Base-by-base conservation (phyloP, 176 grass and related monocot species). In the Dendrocalamus sinicus region DNA sequence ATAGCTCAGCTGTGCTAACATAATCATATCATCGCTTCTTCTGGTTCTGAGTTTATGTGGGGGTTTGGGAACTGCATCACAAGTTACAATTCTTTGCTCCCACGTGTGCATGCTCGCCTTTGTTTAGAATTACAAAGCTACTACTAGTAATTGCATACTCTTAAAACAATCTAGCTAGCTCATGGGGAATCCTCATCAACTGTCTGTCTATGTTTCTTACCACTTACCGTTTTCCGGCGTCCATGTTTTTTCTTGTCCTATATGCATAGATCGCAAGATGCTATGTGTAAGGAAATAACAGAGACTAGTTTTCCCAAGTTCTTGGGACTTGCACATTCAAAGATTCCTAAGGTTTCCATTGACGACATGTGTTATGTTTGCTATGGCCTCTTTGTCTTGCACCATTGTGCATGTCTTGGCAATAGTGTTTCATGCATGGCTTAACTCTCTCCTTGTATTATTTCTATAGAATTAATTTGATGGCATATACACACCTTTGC, bases 91-190 rank as follows among this genome's bases (percentile, higher is more conserved):
- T 89, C 72, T 77, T 75, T 78, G 28, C 71, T 84, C 75, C 78
- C 90, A 94, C 90, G 92, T 97, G 90, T 97, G 83, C 88, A 83
- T 67, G 15, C 48, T 82, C 90, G 75, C 44, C 73, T 71, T 97
- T 87, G 88, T 91, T 89, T 85, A 88, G 91, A 89, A 64, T 85
- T 67, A 67, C 79, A 63, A 80, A 79, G 59, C 66, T 72, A 32
- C 54, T 59, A 76, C 55, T 78, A 75, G 74, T 74, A 85, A 78
- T 79, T 81, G 65, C 64, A 70, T 89, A 84, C 86, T 85, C 63
- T 23, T 55, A 77, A 86, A 83, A 75, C 57, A 86, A 68, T 71
- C 67, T 86, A 82, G 26, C 26, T 84, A 66, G 40, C 22, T 82
- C 67, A 78, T 89, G 83, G 79, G 79, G 24, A 92, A 79, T 61